Percentiles rank a stretch among this genome's conserved stretches.
Conservation (phyloP, 2,329 filamentous ascomycete species). For the Dactylella cylindrospora region DNA sequence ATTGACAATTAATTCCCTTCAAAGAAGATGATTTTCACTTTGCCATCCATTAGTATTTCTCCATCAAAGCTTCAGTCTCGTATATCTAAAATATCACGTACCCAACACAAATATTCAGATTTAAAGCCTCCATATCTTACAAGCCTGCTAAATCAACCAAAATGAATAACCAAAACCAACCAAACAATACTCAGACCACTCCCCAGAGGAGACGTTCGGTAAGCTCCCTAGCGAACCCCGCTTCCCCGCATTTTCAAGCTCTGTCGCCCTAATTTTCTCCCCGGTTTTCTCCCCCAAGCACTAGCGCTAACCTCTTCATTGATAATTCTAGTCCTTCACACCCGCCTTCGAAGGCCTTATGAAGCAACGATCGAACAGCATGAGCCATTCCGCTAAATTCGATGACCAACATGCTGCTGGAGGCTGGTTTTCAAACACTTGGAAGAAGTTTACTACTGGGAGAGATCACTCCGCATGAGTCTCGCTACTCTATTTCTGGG, state of each 20-base stretch:
- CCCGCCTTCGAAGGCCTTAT: conserved; percentile 21
- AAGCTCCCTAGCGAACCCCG: conserved; percentile 5
- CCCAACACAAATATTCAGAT: conserved; percentile 16
- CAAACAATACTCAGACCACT: conserved; percentile 2
- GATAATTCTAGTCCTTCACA: conserved; percentile 28
- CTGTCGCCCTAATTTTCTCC: background rate
- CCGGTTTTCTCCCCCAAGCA: background rate
- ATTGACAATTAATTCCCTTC: background rate
- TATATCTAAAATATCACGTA: conserved; percentile 8
- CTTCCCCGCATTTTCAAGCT: conserved; percentile 34
- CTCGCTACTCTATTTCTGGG: too few relatives aligned
- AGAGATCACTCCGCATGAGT: conserved; percentile 32
- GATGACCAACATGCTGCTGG: conserved; percentile 27
- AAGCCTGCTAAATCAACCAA: background rate
- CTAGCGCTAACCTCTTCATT: background rate
- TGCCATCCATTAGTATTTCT: background rate
- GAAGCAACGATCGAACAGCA: conserved; percentile 31
- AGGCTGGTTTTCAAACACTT: conserved; percentile 25
- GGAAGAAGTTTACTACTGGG: conserved; percentile 39
- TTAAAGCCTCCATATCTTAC: too few relatives aligned
- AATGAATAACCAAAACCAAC: conserved; percentile 18
- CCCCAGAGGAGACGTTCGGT: conserved; percentile 32
- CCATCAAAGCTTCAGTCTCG: background rate
- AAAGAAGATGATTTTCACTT: background rate
- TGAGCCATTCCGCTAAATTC: conserved; percentile 40